Evolutionary conservation across 176 grass and related monocot genomes (phyloP).

Genomic region (Eragrostis nindensis): DNA sequence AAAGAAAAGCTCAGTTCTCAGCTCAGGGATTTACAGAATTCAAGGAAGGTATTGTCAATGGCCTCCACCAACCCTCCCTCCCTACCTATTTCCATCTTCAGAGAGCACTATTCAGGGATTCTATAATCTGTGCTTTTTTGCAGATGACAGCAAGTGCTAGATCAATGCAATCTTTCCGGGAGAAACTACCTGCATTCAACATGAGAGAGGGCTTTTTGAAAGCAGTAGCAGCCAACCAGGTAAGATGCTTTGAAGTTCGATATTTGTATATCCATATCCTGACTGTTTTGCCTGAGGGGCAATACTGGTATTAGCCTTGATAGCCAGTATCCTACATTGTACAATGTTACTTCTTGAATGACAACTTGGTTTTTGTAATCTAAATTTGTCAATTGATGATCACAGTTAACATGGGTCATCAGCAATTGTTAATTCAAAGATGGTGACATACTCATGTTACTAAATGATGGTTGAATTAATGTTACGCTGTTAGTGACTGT

Average conservation of each 20-base stretch:
- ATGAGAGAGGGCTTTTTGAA: conserved; percentile 80
- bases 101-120: conserved; percentile 6
- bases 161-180: conserved; percentile 86
- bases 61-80: too few relatives aligned
- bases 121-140: conserved; percentile 25
- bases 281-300: neutral
- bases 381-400: conserved; percentile 35
- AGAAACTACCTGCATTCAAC: conserved; percentile 85
- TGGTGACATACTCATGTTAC: neutral
- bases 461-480: conserved; percentile 18
- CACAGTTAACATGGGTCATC: neutral
- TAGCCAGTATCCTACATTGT: neutral
- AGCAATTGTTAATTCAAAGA: neutral
- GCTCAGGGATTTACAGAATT: conserved; percentile 82
- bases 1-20: conserved; percentile 70
- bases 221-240: conserved; percentile 80
- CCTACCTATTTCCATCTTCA: neutral
- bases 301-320: conserved; percentile 1
- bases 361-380: neutral
- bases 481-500: neutral
- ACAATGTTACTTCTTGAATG: neutral
- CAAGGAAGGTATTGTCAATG: conserved; percentile 64
- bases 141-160: conserved; percentile 66
- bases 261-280: conserved; percentile 1
- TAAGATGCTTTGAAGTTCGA: conserved; percentile 40